These are phyloP conservation scores for Ascochyta clinopodiicola DNA, from an alignment of 2,329 filamentous ascomycete species.

Conservation along the genomic window DNA sequence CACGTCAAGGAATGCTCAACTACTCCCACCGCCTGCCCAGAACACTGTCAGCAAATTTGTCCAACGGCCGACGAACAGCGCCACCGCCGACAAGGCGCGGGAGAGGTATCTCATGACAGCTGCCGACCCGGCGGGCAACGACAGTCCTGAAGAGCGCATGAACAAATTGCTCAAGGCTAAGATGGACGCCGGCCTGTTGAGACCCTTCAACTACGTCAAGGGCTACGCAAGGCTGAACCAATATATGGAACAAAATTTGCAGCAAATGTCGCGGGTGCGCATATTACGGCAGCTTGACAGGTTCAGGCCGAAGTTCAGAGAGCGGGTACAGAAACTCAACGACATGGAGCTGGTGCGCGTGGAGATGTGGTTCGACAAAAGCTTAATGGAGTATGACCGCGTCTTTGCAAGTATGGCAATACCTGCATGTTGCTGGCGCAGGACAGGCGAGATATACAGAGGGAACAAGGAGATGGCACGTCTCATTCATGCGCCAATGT, in stretches of 20 bases:
- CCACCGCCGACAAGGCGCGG: conserved; percentile 73
- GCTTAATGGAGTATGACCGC: conserved; percentile 95
- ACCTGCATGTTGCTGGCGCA: conserved; percentile 94
- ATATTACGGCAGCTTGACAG: conserved; percentile 90
- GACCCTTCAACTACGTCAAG: conserved; percentile 98
- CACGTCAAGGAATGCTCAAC: conserved; percentile 55
- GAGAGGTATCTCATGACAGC: conserved; percentile 96
- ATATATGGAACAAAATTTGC: conserved; percentile 91
- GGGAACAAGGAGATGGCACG: conserved; percentile 99
- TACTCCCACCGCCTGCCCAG: conserved; percentile 52
- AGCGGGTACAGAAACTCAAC: conserved; percentile 89
- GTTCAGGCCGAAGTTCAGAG: conserved; percentile 93
- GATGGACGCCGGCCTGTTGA: conserved; percentile 91
- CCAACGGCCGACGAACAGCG: conserved; percentile 65
- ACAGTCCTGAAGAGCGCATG: conserved; percentile 92
- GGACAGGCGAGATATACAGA: conserved; percentile 95
- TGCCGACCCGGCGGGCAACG: conserved; percentile 85
- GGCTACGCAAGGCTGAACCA: conserved; percentile 88
- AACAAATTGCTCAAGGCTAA: conserved; percentile 92
- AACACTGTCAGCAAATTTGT: conserved; percentile 61
- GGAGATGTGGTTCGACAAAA: conserved; percentile 99
- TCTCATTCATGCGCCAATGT: conserved; percentile 89
- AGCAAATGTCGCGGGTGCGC: conserved; percentile 82
- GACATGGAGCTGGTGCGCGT: conserved; percentile 94
- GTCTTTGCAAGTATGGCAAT: conserved; percentile 99